These are phyloP conservation scores for Ceratocystis lukuohia DNA, from an alignment of 2,329 filamentous ascomycete species.

Conservation along the genomic window DNA sequence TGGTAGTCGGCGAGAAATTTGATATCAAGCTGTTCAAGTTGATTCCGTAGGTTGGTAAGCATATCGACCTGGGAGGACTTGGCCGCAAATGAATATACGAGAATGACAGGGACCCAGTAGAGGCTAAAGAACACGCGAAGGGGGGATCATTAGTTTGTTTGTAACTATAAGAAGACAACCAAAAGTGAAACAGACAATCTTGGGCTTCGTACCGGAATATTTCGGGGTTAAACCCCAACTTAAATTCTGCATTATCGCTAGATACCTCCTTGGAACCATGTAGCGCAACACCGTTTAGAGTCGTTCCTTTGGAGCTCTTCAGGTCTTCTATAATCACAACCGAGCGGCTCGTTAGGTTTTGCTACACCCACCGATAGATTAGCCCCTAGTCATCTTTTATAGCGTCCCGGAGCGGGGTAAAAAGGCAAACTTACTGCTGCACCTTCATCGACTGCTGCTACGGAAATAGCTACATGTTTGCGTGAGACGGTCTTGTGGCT, in stretches of 20 bases:
- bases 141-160: slow-evolving; percentile 17
- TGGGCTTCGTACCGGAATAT: slow-evolving; percentile 39
- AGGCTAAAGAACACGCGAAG: slow-evolving; percentile 37
- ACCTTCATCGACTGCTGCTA: slow-evolving; percentile 50
- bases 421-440: slow-evolving; percentile 43
- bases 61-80: slow-evolving; percentile 57
- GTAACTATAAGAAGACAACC: too few species aligned
- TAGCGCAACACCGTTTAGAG: slow-evolving; percentile 59
- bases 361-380: slow-evolving; percentile 28
- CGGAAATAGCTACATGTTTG: slow-evolving; percentile 68
- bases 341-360: slow-evolving; percentile 51
- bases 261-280: slow-evolving; percentile 45
- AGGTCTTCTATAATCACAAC: slow-evolving; percentile 62
- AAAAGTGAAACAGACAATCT: neutral
- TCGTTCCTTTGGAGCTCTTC: slow-evolving; percentile 72
- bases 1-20: slow-evolving; percentile 66
- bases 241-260: slow-evolving; percentile 48
- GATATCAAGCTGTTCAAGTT: slow-evolving; percentile 74
- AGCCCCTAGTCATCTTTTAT: too few species aligned
- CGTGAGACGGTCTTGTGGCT: slow-evolving; percentile 74
- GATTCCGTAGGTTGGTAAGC: slow-evolving; percentile 45
- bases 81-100: slow-evolving; percentile 65
- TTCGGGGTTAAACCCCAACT: slow-evolving; percentile 56
- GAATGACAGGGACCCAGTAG: slow-evolving; percentile 64
- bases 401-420: too few species aligned